A percentile compares a stretch with the other conserved stretches of the same genome.
These are phyloP conservation scores for Trichoderma koningii DNA, from an alignment of 2,329 filamentous ascomycete genomes.

Conservation along the genomic window DNA sequence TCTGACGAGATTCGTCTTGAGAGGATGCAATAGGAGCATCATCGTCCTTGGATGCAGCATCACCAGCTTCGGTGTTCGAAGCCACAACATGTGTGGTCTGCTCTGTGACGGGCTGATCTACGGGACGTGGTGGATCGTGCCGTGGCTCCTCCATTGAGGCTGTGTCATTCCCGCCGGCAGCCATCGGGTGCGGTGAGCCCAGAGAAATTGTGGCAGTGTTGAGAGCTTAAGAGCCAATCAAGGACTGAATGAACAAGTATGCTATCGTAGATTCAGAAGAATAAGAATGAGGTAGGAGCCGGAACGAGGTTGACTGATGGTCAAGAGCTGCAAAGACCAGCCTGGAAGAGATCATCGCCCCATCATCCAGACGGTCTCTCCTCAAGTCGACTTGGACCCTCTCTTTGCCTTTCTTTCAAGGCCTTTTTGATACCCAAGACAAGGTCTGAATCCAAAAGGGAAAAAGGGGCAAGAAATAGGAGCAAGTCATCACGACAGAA, in stretches of 20 bases:
- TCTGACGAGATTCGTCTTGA: neutral
- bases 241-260: no score
- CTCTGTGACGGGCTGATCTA: neutral
- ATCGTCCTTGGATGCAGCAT: neutral
- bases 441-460: neutral
- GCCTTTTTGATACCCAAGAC: neutral
- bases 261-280: no score
- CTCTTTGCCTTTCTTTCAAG: neutral
- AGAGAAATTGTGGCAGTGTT: slow-evolving; percentile 16
- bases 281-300: neutral
- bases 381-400: neutral
- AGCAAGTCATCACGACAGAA: slow-evolving; percentile 11
- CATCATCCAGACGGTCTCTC: slow-evolving; percentile 6
- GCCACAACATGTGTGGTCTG: neutral
- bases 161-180: slow-evolving; percentile 20
- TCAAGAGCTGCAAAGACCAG: slow-evolving; percentile 5
- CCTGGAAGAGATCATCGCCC: slow-evolving; percentile 4
- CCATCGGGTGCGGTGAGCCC: slow-evolving; percentile 16
- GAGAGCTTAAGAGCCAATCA: neutral
- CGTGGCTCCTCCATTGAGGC: slow-evolving; percentile 24
- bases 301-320: neutral
- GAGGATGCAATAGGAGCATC: neutral
- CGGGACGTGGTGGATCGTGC: slow-evolving; percentile 7
- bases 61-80: neutral
- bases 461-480: neutral